A percentile compares a stretch with the other conserved stretches of the same genome.
Conservation (phyloP, 257 asterid genomes). For the Solanum pinnatisectum region DNA sequence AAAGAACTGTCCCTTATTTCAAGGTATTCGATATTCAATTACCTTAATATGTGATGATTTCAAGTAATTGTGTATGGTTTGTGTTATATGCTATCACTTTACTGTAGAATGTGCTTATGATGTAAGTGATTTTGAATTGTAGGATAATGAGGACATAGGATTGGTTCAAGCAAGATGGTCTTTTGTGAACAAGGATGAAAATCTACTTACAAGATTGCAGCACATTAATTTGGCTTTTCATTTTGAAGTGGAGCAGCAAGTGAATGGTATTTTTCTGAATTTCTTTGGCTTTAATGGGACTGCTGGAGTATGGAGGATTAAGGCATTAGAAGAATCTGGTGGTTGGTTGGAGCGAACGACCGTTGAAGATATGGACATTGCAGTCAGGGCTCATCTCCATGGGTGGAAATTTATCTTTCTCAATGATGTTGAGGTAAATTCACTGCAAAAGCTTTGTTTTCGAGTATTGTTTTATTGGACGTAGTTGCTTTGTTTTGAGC, state of each 20-base stretch:
- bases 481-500: not conserved
- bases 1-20: slow-evolving; percentile 70
- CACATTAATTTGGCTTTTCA: slow-evolving; percentile 86
- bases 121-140: slow-evolving; percentile 5
- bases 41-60: not conserved
- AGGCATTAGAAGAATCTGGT: slow-evolving; percentile 90
- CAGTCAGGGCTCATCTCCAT: slow-evolving; percentile 95
- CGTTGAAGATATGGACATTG: slow-evolving; percentile 97
- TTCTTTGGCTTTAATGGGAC: slow-evolving; percentile 97
- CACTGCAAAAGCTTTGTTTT: not conserved
- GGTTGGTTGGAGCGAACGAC: slow-evolving; percentile 98
- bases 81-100: not conserved
- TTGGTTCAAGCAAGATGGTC: slow-evolving; percentile 98
- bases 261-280: slow-evolving; percentile 71
- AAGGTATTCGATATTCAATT: slow-evolving; percentile 39
- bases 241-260: slow-evolving; percentile 98
- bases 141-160: slow-evolving; percentile 91
- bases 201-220: slow-evolving; percentile 78
- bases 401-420: slow-evolving; percentile 94
- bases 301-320: slow-evolving; percentile 96
- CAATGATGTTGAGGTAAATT: slow-evolving; percentile 81
- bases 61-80: not conserved
- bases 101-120: not conserved
- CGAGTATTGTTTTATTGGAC: not conserved
- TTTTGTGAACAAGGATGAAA: slow-evolving; percentile 92